Evolutionary conservation across 495 filamentous ascomycete species (phyloP), one percentile per base, ranked within the genome.

Genomic region (Penicillium diatomitis): DNA sequence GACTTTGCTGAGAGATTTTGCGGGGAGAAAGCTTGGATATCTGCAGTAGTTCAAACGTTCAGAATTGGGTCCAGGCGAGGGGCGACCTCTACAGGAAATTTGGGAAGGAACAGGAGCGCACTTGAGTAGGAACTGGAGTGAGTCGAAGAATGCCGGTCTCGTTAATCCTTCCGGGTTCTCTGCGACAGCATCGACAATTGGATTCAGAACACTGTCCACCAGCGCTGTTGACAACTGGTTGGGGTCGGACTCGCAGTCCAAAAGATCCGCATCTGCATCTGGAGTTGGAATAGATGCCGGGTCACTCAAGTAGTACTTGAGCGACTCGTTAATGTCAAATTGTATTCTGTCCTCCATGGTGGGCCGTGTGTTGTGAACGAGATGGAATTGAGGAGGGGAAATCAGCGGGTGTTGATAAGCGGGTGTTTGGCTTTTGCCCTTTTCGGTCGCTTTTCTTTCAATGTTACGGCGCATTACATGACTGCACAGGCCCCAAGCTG

Each of bases 101-200:
- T 54, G 58, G 70, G 71, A 72, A 70, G 75, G 80, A 66, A 71
- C 79, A 73, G 81, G 80, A 63, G 80, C 88, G 76, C 83, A 98
- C 92, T 98, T 98, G 69, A 99, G 75, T 35, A 99, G 71, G 61
- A 95, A 94, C 60, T 96, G 90, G 45, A 99, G 68, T 36, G 91
- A 91, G 71, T 99, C 94, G 66, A 96, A 88, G 48, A 81, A 76
- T 7, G 81, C 80, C 54, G 83, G 77, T 65, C 80, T 82, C 38
- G 80, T 82, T 44, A 99, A 83, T 46, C 85, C 85, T 59, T 95
- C 92, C 30, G 91, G 89, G 58, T 85, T 91, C 56, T 88, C 88
- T 12, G 92, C 91, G 10, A 99, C 81, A 0, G 87, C 84, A 69
- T 99, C 94, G 44, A 96, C 84, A 47, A 99, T 95, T 8, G 87